Base-by-base conservation (phyloP, 768 basidiomycete species). In the Royoungia palumana region DNA sequence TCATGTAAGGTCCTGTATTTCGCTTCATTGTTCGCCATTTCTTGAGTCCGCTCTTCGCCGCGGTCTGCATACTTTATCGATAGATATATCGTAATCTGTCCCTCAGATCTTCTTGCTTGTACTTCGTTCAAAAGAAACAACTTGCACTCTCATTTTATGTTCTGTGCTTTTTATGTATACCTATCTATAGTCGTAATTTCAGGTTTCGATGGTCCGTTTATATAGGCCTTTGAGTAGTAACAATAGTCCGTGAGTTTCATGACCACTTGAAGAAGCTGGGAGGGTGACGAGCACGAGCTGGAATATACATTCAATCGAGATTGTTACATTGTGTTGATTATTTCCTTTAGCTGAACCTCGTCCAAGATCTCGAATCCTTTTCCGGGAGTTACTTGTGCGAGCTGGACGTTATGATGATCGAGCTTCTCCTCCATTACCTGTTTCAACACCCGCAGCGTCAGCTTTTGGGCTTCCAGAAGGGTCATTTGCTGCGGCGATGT, bases 391-490 rank as follows among this genome's bases (percentile, higher is more conserved):
- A 97, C 94, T 78, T 94, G 93, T 44, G 95, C 94, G 13, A 99
- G 77, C 69, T 98, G 94, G 21, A 98, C 94, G 59, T 99, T 98
- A 73, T 97, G 94, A 59, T 96, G 91, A 70, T 98, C 95, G 36
- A 99, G 80, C 68, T 96, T 97, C 74, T 98, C 96, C 69, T 98
- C 96, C 96, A 98, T 99, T 37, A 98, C 96, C 73, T 98, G 94
- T 73, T 99, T 98, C 54, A 98, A 74, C 39, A 98, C 91, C 54
- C 82, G 85, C 44, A 98, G 73, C 4, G 90, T 87, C 54, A 98
- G 72, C 34, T 80, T 74, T 58, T 97, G 91, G 0, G 94, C 96
- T 69, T 96, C 93, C 56, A 76, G 70, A 20, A 98, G 74, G 8
- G 87, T 85, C 84, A 98, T 95, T 81, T 85, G 84, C 95, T 98